Evolutionary conservation across 306 rosid genomes (phyloP), one percentile per base, ranked within the genome.

Genomic region (Lathyrus tuberosus): DNA sequence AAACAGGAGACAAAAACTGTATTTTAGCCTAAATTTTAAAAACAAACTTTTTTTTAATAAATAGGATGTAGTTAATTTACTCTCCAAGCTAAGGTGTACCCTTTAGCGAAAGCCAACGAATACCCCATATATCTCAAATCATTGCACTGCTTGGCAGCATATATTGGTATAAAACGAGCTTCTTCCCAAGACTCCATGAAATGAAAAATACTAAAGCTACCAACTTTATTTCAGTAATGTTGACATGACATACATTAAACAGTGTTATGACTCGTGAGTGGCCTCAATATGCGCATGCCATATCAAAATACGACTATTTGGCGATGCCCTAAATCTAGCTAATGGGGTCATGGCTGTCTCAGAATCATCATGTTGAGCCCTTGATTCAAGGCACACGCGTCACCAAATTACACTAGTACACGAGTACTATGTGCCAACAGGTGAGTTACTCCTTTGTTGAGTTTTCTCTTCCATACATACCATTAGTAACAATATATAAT

Each of bases 271-370:
- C 43, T 52, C 26, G 0, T 15, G 71, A 42, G 68, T 79, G 62
- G 67, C 41, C 56, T 69, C 31, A 67, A 51, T 42, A 43, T 54
- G 65, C 64, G 67, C 78, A 67, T 67, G 75, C 77, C 62, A 64
- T 47, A 35, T 5, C 14, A 38, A 57, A 56, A 54, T 46, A 20
- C 65, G 6, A 68, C 72, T 76, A 56, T 76, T 67, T 46, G 49
- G 67, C 18, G 65, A 76, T 67, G 78, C 81, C 51, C 43, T 72
- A 60, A 72, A 81, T 72, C 79, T 26, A 59, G 10, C 8, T 44
- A 7, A 66, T 72, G 63, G 77, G 84, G 69, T 66, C 78, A 9
- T 66, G 20, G 2, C 35, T 66, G 78, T 71, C 72, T n/a, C 4
- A 20, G 6, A 57, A 56, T 71, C 62, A 60, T 66, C 58, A 68